Percentiles rank a stretch among this genome's conserved stretches.
Conservation (phyloP, 2,329 filamentous ascomycete genomes). For the Ploettnerulaceae sp. region DNA sequence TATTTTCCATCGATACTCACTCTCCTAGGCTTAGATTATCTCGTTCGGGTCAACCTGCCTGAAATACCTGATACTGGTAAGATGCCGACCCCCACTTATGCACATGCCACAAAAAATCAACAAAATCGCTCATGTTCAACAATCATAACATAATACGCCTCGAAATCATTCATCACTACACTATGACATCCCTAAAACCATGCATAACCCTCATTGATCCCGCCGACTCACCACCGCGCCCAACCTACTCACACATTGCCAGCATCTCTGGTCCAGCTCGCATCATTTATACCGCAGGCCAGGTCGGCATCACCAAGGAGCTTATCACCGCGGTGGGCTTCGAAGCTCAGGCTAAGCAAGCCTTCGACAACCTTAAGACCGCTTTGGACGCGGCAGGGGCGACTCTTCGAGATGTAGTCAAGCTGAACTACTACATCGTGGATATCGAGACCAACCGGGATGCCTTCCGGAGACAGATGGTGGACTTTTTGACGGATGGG, state of each 20-base stretch:
- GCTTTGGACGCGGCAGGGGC: slow-evolving; percentile 5
- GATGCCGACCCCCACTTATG: too few species aligned
- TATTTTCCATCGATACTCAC: too few species aligned
- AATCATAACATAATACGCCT: too few species aligned
- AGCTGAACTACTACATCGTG: slow-evolving; percentile 6
- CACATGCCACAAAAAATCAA: too few species aligned
- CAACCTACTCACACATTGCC: slow-evolving; percentile 7
- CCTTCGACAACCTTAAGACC: slow-evolving; percentile 3
- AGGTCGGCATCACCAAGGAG: background rate
- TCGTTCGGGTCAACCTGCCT: too few species aligned
- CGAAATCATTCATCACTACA: background rate
- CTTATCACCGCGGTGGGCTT: background rate
- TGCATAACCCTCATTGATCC: slow-evolving; percentile 3
- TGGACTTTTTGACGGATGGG: slow-evolving; percentile 4
- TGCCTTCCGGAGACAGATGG: background rate
- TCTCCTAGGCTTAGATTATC: too few species aligned
- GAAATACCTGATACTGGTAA: too few species aligned
- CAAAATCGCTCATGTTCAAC: too few species aligned
- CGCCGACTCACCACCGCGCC: background rate
- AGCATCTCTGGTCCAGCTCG: background rate
- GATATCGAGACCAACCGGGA: background rate
- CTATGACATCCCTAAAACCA: background rate
- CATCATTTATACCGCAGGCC: slow-evolving; percentile 5
- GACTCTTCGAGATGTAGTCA: slow-evolving; percentile 1
- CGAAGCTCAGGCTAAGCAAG: slow-evolving; percentile 5